Conservation (phyloP, 441 rosid genomes). For the Adansonia gregorii region DNA sequence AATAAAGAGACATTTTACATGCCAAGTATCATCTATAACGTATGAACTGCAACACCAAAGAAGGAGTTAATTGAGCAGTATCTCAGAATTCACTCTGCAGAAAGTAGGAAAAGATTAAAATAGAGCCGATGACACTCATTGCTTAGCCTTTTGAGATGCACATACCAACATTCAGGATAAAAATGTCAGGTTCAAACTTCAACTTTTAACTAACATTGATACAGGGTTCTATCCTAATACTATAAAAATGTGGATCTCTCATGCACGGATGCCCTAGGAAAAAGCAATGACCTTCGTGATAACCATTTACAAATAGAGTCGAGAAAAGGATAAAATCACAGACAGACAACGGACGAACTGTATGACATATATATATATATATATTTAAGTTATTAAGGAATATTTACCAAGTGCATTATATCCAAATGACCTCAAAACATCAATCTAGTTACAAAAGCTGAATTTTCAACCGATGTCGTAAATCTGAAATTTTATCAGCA, state of each 20-base stretch:
- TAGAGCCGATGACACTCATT: background rate
- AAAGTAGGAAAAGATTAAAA: background rate
- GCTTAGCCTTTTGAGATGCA: slow-evolving; percentile 4
- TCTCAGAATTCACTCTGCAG: background rate
- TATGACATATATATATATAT: background rate
- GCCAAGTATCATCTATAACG: background rate
- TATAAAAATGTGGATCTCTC: background rate
- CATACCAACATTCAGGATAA: background rate
- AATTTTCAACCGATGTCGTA: slow-evolving; percentile 3
- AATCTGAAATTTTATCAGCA: slow-evolving; percentile 19
- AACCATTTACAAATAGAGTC: background rate
- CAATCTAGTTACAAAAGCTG: background rate
- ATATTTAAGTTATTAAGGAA: background rate
- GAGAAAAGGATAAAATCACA: slow-evolving; percentile 1
- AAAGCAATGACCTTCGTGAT: slow-evolving; percentile 1
- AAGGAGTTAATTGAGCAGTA: background rate
- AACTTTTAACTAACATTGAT: background rate
- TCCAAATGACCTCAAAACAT: slow-evolving; percentile 8
- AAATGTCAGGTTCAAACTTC: too few relatives aligned
- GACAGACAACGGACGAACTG: background rate
- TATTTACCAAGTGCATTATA: slow-evolving; percentile 3
- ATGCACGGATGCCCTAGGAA: background rate
- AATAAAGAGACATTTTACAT: background rate
- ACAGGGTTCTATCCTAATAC: background rate
- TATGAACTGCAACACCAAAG: background rate